Evolutionary conservation across 202 grass and related monocot species (phyloP), one percentile per base, ranked within the genome.

Genomic region (Dendrocalamus latiflorus): DNA sequence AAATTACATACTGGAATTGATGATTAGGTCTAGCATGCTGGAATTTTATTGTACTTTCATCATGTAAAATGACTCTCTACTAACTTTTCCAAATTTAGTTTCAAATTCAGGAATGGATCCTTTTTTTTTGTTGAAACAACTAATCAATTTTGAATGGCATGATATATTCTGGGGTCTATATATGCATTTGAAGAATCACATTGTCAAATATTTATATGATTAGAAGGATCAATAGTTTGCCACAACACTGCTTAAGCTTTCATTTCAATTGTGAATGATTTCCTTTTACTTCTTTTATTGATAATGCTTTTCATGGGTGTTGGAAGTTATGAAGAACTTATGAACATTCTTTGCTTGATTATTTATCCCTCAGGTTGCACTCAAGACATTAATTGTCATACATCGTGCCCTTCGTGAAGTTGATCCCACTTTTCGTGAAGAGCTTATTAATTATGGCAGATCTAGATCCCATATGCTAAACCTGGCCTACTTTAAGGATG

Each of bases 391-490:
- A 81, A 88, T 99, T 82, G 93, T 99, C 26, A 99, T 99, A 78
- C 97, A 99, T 68, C 93, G 97, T 38, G 89, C 97, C 76, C 71
- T 99, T 78, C 83, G 91, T 68, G 97, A 99, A 88, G 97, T 99
- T 18, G 93, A 99, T 72, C 93, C 89, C 72, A 99, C 97, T 64
- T 99, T 99, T 26, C 93, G 89, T 47, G 97, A 96, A 89, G 97
- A 96, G 78, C 91, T 99, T 55, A 91, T 96, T 63, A 99, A 99
- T 82, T 99, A 99, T 91, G 93, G 93, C 50, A 96, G 91, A 92
- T 94, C 89, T 65, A 86, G 89, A 74, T 91, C 86, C 77, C 97
- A 99, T 89, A 99, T 99, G 97, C 76, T 99, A 69, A 99, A 99
- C 84, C 83, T 99, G 88, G 78, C 97, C 53, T 91, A 99, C 76